Evolutionary conservation across 2,329 filamentous ascomycete genomes (phyloP), one percentile per base, ranked within the genome.

Genomic region (Coniochaeta sp.): DNA sequence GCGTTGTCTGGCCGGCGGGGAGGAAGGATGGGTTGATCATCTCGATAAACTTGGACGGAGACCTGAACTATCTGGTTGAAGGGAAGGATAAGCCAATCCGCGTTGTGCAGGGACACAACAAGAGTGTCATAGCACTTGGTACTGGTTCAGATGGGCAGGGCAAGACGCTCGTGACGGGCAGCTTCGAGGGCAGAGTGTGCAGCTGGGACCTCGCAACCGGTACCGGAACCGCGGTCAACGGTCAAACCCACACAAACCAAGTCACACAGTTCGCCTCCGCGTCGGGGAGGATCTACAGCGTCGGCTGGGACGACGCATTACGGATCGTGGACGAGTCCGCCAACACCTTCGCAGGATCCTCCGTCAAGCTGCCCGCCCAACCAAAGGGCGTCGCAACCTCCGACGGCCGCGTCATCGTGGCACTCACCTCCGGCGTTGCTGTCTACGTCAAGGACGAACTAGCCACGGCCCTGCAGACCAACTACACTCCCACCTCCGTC

Each of bases 251-350:
- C 68, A 87, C 87, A 7, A 95, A 92, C 67, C 91, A 95, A 67
- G 83, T 97, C 49, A 82, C 85, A 3, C 87, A 88, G 49, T 85
- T 99, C 57, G 74, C 85, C 3, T 72, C 82, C 1, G 73, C 74
- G 7, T 65, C 74, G 2, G 79, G 83, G 30, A 79, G 83, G 57
- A 81, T 90, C n/a, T 91, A 89, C 71, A 92, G 86, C 62, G 87
- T 92, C 50, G 91, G 86, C 56, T 99, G 92, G 94, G 94, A 99
- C 64, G 94, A 99, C 67, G 90, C 86, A 1, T 75, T 97, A 31
- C 86, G 91, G 56, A 86, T 81, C 40, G 78, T 95, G 31, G 91
- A 95, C 57, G 78, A 86, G 53, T 78, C 83, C 1, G 82, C 85
- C 50, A 86, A 83, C 61, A 88, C 85, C 0, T 96, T 95, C 66